Evolutionary conservation across 495 filamentous ascomycete genomes (phyloP), one percentile per base, ranked within the genome.

Genomic region (Penicillium paradoxum): DNA sequence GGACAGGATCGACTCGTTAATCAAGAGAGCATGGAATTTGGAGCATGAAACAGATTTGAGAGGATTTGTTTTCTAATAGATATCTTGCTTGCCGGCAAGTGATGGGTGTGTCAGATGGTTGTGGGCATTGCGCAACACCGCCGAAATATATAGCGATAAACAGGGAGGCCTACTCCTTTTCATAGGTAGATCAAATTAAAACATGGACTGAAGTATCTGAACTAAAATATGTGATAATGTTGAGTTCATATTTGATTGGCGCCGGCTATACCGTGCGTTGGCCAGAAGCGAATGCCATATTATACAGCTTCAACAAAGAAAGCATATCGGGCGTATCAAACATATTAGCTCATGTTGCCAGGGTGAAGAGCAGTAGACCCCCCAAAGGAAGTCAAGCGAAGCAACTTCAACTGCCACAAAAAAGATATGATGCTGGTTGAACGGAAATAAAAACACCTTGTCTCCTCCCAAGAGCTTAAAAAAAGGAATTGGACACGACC

Each of bases 251-350:
- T 51, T 48, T 37, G 14, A 24, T 48, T 33, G 32, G 25, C 32
- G 32, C 45, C 32, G 45, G 45, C 32, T 37, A 36, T 48, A 29
- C 32, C 21, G 45, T 48, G 30, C 45, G 32, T 48, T 34, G 30
- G 18, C 45, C 21, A 37, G 19, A 34, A 36, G 43, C 27, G 41
- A 43, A 50, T 52, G 38, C 47, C 54, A 59, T 65, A 60, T 54
- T 60, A 46, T 65, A 63, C 60, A 65, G 60, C 55, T 50, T 65
- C 59, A 56, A 58, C 50, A 46, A 65, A 54, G 54, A 59, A 54
- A 59, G 44, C 42, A 63, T 58, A 56, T 59, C 38, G 36, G 36
- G 42, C 45, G 58, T 63, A 58, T 59, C 36, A 37, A 36, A 58
- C 43, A 65, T 43, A 38, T 56, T 30, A 55, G 49, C 55, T 25